These are phyloP conservation scores for Ambrosia trifida DNA, from an alignment of 129 eudicot genomes.

Conservation along the genomic window DNA sequence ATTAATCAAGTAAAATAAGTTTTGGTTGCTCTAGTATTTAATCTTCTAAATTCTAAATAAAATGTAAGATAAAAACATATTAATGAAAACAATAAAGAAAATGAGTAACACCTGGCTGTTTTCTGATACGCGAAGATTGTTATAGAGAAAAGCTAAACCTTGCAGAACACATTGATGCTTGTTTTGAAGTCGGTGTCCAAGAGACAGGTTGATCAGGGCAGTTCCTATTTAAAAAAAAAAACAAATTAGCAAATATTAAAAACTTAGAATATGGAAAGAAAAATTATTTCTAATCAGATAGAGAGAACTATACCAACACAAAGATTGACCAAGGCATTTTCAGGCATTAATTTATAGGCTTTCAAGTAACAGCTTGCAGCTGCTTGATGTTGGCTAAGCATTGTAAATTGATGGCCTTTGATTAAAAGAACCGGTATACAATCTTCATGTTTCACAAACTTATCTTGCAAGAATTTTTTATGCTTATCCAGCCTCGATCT, in stretches of 20 bases:
- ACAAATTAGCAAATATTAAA: not conserved
- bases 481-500: constrained; percentile 60
- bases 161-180: constrained; percentile 71
- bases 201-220: constrained; percentile 71
- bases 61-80: not conserved
- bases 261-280: not conserved
- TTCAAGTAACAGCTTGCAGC: constrained; percentile 85
- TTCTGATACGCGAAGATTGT: constrained; percentile 57
- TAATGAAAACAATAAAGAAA: constrained; percentile 6
- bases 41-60: not conserved
- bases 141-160: constrained; percentile 79
- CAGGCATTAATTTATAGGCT: constrained; percentile 90
- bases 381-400: constrained; percentile 78
- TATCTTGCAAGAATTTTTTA: constrained; percentile 61
- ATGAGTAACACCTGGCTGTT: constrained; percentile 62
- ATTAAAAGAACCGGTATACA: constrained; percentile 69
- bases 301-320: constrained; percentile 58
- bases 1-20: constrained; percentile 3
- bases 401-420: constrained; percentile 68
- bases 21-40: not conserved
- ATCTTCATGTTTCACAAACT: constrained; percentile 60
- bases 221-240: constrained; percentile 46
- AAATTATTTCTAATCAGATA: not conserved
- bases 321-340: constrained; percentile 76
- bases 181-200: constrained; percentile 74